Percentiles rank a stretch among this genome's conserved stretches.
phyloP scores from a whole-genome alignment of 306 rosid genomes.

The Heteromeles arbutifolia region DNA sequence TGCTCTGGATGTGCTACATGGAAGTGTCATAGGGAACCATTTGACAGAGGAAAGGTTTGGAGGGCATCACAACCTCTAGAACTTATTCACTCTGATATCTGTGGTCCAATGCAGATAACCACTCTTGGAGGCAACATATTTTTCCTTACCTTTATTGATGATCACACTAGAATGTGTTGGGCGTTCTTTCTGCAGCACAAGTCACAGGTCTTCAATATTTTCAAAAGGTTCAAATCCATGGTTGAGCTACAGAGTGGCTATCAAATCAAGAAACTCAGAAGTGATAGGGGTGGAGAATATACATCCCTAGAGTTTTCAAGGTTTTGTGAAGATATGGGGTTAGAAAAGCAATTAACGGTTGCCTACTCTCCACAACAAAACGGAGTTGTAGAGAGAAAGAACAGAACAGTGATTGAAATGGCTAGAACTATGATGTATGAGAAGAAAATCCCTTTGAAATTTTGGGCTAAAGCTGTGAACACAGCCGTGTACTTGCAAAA shows the following conservation, averaged over 20 bases:
- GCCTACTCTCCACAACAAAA: background rate
- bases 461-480: background rate
- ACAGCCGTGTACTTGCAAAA: background rate
- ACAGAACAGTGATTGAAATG: background rate
- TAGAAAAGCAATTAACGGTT: no score
- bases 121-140: no score
- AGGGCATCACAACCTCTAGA: no score
- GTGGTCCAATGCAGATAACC: no score
- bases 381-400: background rate
- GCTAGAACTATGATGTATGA: background rate
- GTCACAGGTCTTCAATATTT: background rate
- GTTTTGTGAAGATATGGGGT: no score
- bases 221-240: background rate
- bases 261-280: background rate
- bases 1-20: no score
- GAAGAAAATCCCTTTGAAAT: background rate
- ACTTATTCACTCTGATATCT: no score
- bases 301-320: no score
- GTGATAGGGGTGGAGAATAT: background rate
- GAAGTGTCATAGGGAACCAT: no score
- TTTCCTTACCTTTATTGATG: no score
- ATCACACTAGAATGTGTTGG: no score
- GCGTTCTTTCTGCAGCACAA: background rate
- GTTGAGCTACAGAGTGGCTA: background rate
- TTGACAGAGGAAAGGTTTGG: no score